phyloP scores from a whole-genome alignment of 1,139 yeast species.

The Diutina rugosa region DNA sequence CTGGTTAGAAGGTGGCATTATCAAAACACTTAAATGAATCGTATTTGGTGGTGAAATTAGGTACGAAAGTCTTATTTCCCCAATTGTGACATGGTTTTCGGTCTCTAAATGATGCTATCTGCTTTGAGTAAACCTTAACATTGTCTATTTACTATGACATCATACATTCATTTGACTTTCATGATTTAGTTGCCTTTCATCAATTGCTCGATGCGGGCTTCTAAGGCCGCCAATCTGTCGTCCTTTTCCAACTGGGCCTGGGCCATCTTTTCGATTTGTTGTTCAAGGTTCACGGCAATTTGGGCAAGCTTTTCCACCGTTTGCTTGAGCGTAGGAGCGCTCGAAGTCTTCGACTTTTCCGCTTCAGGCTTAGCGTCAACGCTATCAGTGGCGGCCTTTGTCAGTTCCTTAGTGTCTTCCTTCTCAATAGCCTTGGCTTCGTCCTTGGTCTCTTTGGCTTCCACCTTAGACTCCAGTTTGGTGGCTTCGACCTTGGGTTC shows the following conservation, averaged over 20 bases:
- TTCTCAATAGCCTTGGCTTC: background rate
- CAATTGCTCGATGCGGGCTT: slow-evolving; percentile 27
- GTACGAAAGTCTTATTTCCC: too few species aligned
- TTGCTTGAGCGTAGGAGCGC: slow-evolving; percentile 31
- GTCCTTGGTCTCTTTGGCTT: background rate
- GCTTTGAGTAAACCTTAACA: background rate
- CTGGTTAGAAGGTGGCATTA: too few species aligned
- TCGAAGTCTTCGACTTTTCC: background rate
- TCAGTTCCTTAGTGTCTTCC: background rate
- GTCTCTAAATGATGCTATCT: background rate
- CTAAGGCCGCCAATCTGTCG: slow-evolving; percentile 35
- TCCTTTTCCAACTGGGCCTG: slow-evolving; percentile 51
- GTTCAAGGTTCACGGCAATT: slow-evolving; percentile 29
- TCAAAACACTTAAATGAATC: too few species aligned
- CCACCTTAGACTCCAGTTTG: background rate
- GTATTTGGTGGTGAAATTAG: too few species aligned
- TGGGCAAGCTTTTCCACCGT: slow-evolving; percentile 52
- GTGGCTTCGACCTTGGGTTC: slow-evolving; percentile 4
- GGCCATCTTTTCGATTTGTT: slow-evolving; percentile 36
- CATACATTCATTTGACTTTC: background rate
- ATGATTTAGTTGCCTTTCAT: slow-evolving; percentile 9
- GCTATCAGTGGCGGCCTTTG: slow-evolving; percentile 3
- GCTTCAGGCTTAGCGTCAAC: background rate
- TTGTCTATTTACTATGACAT: background rate
- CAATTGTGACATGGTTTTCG: background rate